Percentiles rank a stretch among this genome's conserved stretches.
Evolutionary conservation across 164 flowering plant genomes (phyloP).

Genomic region (Santalum album): DNA sequence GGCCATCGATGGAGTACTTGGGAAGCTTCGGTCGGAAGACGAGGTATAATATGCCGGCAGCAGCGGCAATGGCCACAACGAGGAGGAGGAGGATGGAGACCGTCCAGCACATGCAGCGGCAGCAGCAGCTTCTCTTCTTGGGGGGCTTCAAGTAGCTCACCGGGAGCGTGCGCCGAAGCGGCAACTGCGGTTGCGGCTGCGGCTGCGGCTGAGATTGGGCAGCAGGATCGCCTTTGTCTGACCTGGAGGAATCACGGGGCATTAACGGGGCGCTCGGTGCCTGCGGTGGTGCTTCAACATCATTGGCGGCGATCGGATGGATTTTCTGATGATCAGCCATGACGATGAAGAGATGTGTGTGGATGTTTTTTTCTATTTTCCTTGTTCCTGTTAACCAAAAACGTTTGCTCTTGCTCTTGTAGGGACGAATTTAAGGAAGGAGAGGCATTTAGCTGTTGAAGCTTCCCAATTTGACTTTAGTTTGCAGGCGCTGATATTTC

Average conservation of each 20-base stretch:
- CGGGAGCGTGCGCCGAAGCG: background rate
- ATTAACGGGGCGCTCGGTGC: background rate
- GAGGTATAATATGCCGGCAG: background rate
- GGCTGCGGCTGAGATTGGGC: background rate
- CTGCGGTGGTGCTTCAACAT: background rate
- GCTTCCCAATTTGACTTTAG: no score
- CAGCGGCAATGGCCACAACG: background rate
- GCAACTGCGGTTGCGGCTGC: background rate
- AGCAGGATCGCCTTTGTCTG: background rate
- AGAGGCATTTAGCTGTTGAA: no score
- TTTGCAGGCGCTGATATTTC: no score
- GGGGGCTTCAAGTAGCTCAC: background rate
- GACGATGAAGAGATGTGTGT: no score
- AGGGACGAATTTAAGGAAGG: no score
- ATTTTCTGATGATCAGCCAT: background rate
- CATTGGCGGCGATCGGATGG: background rate
- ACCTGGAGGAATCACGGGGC: background rate
- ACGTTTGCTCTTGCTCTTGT: no score
- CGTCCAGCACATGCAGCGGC: conserved; percentile 2
- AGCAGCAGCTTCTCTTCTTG: conserved; percentile 6
- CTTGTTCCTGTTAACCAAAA: no score
- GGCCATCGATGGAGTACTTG: conserved; percentile 1
- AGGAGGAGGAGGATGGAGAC: background rate
- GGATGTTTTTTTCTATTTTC: no score
- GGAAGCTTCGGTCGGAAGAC: conserved; percentile 2